Evolutionary conservation across 352 stramenopile species (phyloP).

Genomic region (Phytophthora syringae): DNA sequence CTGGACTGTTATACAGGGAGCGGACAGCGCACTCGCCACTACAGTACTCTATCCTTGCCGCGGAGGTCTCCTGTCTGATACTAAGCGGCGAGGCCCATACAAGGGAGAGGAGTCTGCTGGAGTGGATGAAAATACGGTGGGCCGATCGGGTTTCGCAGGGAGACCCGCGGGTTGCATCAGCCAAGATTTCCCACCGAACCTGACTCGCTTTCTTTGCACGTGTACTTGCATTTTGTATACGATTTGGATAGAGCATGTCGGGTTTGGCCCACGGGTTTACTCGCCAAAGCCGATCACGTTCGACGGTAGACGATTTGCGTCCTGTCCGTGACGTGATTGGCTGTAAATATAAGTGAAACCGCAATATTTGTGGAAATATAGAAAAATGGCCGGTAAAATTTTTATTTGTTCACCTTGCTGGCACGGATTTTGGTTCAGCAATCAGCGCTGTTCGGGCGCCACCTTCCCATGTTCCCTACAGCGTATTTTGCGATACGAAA

Average conservation of each 20-base stretch:
- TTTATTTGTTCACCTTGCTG: slow-evolving; percentile 3
- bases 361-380: slow-evolving; percentile 19
- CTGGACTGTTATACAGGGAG: slow-evolving; percentile 4
- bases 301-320: too few species aligned
- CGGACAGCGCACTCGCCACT: background rate
- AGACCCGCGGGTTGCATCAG: too few species aligned
- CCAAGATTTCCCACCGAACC: too few species aligned
- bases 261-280: slow-evolving; percentile 7
- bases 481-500: too few species aligned
- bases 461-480: too few species aligned
- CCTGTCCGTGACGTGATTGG: background rate
- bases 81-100: slow-evolving; percentile 26
- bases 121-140: too few species aligned
- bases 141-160: too few species aligned
- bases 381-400: slow-evolving; percentile 19
- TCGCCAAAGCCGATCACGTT: too few species aligned
- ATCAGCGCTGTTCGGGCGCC: too few species aligned
- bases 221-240: too few species aligned
- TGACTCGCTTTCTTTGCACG: too few species aligned
- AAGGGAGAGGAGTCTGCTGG: slow-evolving; percentile 22
- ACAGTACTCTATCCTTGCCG: slow-evolving; percentile 18
- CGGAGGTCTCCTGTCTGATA: slow-evolving; percentile 43
- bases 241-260: slow-evolving; percentile 1
- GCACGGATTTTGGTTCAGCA: too few species aligned
- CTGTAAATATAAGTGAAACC: slow-evolving; percentile 1